A percentile compares a stretch with the other conserved stretches of the same genome.
Conservation (phyloP, 352 stramenopile species). For the Aphanomyces stellatus region DNA sequence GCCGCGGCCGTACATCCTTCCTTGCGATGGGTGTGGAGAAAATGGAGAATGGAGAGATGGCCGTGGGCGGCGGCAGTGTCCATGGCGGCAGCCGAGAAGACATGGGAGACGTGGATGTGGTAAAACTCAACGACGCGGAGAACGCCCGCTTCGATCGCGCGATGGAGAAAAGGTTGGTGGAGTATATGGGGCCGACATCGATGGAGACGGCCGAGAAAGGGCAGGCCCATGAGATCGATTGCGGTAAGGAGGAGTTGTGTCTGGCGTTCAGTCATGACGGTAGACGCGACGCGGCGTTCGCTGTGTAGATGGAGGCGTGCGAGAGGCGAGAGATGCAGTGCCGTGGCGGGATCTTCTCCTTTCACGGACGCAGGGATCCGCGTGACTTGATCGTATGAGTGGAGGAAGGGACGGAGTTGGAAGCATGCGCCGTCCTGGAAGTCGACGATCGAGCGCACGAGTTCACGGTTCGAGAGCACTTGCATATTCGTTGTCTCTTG, state of each 20-base stretch:
- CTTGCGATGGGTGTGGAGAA: constrained; percentile 8
- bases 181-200: neutral
- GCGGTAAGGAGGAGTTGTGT: neutral
- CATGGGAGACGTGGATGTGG: neutral
- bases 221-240: neutral
- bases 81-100: neutral
- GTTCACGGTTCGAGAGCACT: neutral
- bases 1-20: neutral
- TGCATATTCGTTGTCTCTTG: neutral
- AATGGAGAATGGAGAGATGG: constrained; percentile 9
- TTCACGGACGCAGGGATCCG: no score
- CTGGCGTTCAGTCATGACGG: neutral
- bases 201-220: neutral
- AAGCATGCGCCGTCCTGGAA: neutral
- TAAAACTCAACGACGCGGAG: neutral
- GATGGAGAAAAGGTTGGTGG: neutral
- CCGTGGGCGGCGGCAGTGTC: neutral
- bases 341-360: no score
- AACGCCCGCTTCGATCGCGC: neutral
- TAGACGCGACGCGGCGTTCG: neutral
- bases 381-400: neutral
- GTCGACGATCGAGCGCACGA: neutral
- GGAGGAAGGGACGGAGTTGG: neutral
- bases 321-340: no score
- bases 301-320: neutral